phyloP scores from a whole-genome alignment of 768 basidiomycete species.

The Xerocomellus amylosporus region DNA sequence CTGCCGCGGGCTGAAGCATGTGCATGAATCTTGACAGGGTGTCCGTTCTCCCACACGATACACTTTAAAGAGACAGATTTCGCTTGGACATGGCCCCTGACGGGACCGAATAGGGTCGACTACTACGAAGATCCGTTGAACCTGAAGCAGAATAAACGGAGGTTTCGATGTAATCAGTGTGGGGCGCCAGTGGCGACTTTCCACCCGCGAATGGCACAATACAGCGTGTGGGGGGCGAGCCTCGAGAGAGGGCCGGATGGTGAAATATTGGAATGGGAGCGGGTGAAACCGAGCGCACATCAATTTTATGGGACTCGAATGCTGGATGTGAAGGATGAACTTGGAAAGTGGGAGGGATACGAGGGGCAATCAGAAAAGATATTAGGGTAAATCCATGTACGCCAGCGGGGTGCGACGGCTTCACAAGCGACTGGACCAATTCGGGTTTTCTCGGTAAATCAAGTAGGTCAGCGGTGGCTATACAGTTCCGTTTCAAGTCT shows the following conservation, averaged over 20 bases:
- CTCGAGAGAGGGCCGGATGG: slow-evolving; percentile 53
- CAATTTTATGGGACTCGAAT: slow-evolving; percentile 65
- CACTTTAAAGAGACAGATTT: slow-evolving; percentile 54
- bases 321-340: slow-evolving; percentile 51
- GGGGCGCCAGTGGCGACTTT: slow-evolving; percentile 52
- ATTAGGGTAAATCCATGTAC: slow-evolving; percentile 15
- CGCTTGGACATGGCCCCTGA: slow-evolving; percentile 40
- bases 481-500: neutral
- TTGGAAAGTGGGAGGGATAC: slow-evolving; percentile 71
- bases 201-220: slow-evolving; percentile 46
- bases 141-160: slow-evolving; percentile 55
- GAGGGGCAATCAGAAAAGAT: slow-evolving; percentile 44
- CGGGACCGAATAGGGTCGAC: slow-evolving; percentile 41
- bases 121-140: slow-evolving; percentile 46
- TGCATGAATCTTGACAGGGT: slow-evolving; percentile 18
- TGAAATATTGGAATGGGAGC: slow-evolving; percentile 50
- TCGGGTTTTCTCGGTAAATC: slow-evolving; percentile 11
- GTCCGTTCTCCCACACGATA: slow-evolving; percentile 60
- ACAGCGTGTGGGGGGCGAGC: slow-evolving; percentile 59
- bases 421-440: neutral
- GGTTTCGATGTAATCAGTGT: slow-evolving; percentile 61
- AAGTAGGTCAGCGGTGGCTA: slow-evolving; percentile 16
- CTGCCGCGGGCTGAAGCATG: neutral
- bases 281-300: slow-evolving; percentile 56
- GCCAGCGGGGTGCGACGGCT: too few species aligned